phyloP scores from a whole-genome alignment of 2,329 filamentous ascomycete species.

The Podosphaera aphanis region DNA sequence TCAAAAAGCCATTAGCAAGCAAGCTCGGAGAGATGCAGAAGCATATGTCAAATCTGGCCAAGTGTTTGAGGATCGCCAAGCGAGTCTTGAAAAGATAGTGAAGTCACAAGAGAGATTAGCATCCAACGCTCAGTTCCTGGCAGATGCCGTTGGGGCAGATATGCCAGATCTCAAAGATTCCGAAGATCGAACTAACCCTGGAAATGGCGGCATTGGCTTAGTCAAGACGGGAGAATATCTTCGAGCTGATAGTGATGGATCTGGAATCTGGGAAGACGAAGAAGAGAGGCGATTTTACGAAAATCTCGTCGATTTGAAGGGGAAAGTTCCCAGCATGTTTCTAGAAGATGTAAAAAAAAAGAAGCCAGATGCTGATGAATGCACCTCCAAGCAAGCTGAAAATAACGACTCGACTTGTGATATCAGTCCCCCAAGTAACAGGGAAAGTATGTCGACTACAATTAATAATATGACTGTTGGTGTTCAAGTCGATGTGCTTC shows the following conservation, averaged over 20 bases:
- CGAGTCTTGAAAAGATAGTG: constrained; percentile 81
- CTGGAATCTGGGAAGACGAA: constrained; percentile 96
- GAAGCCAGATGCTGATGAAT: constrained; percentile 59
- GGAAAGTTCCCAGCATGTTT: constrained; percentile 80
- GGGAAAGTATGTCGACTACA: constrained; percentile 54
- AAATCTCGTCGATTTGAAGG: constrained; percentile 82
- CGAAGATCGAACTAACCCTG: constrained; percentile 39
- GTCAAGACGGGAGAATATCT: constrained; percentile 89
- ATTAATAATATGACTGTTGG: constrained; percentile 97
- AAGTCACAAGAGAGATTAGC: constrained; percentile 83
- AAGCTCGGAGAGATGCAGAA: constrained; percentile 86
- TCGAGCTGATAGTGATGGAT: constrained; percentile 66
- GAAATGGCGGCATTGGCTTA: constrained; percentile 65
- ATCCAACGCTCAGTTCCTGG: constrained; percentile 71
- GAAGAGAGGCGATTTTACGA: constrained; percentile 96
- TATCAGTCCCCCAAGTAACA: constrained; percentile 18
- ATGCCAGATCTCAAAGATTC: constrained; percentile 86
- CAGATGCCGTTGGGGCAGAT: constrained; percentile 67
- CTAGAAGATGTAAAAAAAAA: constrained; percentile 92
- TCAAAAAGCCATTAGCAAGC: constrained; percentile 66
- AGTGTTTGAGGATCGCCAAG: constrained; percentile 89
- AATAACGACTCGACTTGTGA: constrained; percentile 21
- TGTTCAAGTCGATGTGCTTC: constrained; percentile 77
- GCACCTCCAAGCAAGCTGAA: constrained; percentile 53
- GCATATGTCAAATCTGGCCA: constrained; percentile 97